These are phyloP conservation scores for Pelargonium exstipulatum DNA, from an alignment of 441 rosid genomes.

Conservation along the genomic window DNA sequence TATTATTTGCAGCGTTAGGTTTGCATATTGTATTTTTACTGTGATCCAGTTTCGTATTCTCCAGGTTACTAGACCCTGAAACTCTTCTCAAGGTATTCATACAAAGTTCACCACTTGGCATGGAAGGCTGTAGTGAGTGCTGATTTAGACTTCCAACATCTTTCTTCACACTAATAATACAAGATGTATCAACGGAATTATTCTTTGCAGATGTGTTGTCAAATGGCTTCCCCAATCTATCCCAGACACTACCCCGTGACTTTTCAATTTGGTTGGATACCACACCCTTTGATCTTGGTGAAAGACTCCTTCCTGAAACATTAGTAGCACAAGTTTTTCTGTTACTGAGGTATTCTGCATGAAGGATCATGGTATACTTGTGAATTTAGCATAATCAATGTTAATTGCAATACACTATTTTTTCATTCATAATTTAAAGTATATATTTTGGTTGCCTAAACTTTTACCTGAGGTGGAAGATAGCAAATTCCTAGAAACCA, in stretches of 20 bases:
- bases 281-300: conserved; percentile 20
- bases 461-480: conserved; percentile 25
- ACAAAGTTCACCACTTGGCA: conserved; percentile 15
- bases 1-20: conserved; percentile 15
- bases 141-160: conserved; percentile 18
- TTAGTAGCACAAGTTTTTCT: conserved; percentile 1
- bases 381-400: background rate
- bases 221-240: conserved; percentile 29
- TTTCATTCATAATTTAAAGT: background rate
- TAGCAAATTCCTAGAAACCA: conserved; percentile 4
- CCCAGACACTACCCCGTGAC: conserved; percentile 35
- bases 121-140: conserved; percentile 20
- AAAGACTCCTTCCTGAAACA: conserved; percentile 21
- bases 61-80: conserved; percentile 19
- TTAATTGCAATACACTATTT: background rate
- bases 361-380: background rate
- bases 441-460: background rate
- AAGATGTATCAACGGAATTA: conserved; percentile 9
- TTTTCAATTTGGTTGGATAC: conserved; percentile 15
- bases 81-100: conserved; percentile 11
- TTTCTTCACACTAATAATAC: conserved; percentile 12
- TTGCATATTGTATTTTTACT: conserved; percentile 17
- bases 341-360: conserved; percentile 1
- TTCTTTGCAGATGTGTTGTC: background rate
- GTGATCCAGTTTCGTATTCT: conserved; percentile 14